Evolutionary conservation across 805 yeast genomes (phyloP), one percentile per base, ranked within the genome.

Genomic region (Cyberlindnera mrakii): DNA sequence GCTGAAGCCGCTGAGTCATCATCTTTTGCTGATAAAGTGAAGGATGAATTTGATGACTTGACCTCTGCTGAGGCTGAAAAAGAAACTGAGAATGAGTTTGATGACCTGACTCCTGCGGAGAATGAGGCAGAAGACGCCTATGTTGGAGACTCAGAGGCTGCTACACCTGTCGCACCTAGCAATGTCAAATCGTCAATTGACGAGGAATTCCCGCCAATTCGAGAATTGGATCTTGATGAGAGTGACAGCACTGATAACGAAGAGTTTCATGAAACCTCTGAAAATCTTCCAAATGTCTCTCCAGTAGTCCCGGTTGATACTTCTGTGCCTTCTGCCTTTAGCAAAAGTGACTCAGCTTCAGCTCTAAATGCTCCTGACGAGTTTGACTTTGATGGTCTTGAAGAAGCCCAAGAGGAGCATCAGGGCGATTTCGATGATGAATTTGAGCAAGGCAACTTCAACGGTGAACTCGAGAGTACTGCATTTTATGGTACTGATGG

Each of bases 371-470:
- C 42, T 16, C 39, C 33, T 13, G 57, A 52, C 41, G 65, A 54
- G 20, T 69, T 68, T 47, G 74, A 68, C 35, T 72, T 72, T 53
- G 67, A 62, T 27, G 76, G 67, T 13, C 54, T 71, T 45, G 73
- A 68, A 42, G 71, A 73, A 6, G 65, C 69, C 2, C 66, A 61
- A 30, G 71, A 64, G 37, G 64, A 40, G 13, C 43, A 45, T 20
- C 40, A 48, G 39, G 46, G 56, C 6, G 61, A 56, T 35, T 51
- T 53, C 5, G 67, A 58, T 17, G 66, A 64, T 34, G 62, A 56
- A 5, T 44, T 55, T 19, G 41, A 52, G 31, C 55, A 41, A 11
- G 40, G 36, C 20, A 47, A 51, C 31, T 46, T 52, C 30, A 47
- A 45, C 19, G 52, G 52, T 14, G 55, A 51, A 8, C 35, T 51